Evolutionary conservation across 805 yeast species (phyloP).

Genomic region (Ogataea pini): DNA sequence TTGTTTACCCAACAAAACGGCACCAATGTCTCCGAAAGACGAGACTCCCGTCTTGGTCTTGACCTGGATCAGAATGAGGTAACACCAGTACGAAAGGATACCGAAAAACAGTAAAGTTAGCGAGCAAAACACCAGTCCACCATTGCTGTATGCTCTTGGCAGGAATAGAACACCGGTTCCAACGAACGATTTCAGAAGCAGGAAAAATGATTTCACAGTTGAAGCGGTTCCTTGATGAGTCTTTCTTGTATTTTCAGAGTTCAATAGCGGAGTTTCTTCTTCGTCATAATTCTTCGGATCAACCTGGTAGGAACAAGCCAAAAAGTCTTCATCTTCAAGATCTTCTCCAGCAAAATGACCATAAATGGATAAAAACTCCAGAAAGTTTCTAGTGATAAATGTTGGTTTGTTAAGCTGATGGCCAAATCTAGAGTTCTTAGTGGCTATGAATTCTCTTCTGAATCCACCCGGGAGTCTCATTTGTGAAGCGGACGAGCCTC

Average conservation of each 20-base stretch:
- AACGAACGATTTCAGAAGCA: conserved; percentile 70
- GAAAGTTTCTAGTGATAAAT: conserved; percentile 66
- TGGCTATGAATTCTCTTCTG: conserved; percentile 63
- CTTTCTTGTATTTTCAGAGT: conserved; percentile 7
- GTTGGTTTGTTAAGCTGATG: conserved; percentile 39
- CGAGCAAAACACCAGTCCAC: conserved; percentile 66
- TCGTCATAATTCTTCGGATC: conserved; percentile 28
- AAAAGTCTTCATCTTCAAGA: conserved; percentile 65
- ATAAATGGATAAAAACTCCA: conserved; percentile 74
- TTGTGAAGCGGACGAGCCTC: conserved; percentile 66
- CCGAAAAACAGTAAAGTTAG: conserved; percentile 60
- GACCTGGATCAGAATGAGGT: conserved; percentile 59
- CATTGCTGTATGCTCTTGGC: conserved; percentile 70
- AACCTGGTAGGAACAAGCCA: conserved; percentile 46
- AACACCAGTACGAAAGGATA: conserved; percentile 74
- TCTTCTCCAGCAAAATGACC: conserved; percentile 89
- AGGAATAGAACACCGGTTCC: conserved; percentile 76
- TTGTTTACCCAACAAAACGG: conserved; percentile 60
- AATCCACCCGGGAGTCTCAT: conserved; percentile 82
- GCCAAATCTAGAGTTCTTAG: conserved; percentile 31
- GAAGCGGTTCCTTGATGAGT: conserved; percentile 61
- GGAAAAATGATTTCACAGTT: conserved; percentile 67
- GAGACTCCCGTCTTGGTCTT: conserved; percentile 62
- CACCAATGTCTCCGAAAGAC: conserved; percentile 80
- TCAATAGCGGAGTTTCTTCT: conserved; percentile 38